Percentiles rank a stretch among this genome's conserved stretches.
Evolutionary conservation across 495 filamentous ascomycete species (phyloP).

Genomic region (Penicillium turbatum): DNA sequence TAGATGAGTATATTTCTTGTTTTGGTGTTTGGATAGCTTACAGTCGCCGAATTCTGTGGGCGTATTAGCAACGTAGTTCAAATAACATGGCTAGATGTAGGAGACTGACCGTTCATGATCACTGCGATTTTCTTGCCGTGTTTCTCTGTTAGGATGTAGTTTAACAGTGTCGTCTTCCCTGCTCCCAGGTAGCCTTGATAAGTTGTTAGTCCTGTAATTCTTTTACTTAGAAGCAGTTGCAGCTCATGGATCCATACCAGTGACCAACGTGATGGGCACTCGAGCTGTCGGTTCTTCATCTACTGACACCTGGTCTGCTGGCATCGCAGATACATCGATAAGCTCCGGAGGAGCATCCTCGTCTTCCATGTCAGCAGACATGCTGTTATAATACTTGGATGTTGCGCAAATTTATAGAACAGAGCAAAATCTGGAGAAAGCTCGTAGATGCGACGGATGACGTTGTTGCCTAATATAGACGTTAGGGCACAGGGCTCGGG

Average conservation of each 20-base stretch:
- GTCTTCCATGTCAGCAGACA: conserved; percentile 53
- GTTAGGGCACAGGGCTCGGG: conserved; percentile 41
- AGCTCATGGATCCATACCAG: conserved; percentile 50
- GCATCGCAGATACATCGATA: conserved; percentile 49
- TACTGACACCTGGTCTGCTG: conserved; percentile 19
- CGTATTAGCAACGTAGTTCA: conserved; percentile 14
- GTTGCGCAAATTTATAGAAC: background rate
- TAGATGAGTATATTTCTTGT: background rate
- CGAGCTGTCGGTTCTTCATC: conserved; percentile 39
- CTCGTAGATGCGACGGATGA: conserved; percentile 23
- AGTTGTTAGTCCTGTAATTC: background rate
- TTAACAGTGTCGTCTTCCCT: conserved; percentile 92
- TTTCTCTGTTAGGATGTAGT: conserved; percentile 88
- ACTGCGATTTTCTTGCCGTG: conserved; percentile 98
- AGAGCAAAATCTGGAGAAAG: background rate
- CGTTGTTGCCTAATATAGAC: conserved; percentile 32
- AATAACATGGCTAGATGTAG: background rate
- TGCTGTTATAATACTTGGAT: background rate
- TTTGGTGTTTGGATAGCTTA: conserved; percentile 38
- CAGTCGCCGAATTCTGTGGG: conserved; percentile 88
- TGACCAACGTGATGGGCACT: conserved; percentile 94
- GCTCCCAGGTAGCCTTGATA: conserved; percentile 78
- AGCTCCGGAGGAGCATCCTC: conserved; percentile 72
- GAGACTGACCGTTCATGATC: conserved; percentile 78
- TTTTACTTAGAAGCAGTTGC: background rate